These are phyloP conservation scores for Clarireedia sp. DNA, from an alignment of 2,329 filamentous ascomycete species.

Conservation along the genomic window DNA sequence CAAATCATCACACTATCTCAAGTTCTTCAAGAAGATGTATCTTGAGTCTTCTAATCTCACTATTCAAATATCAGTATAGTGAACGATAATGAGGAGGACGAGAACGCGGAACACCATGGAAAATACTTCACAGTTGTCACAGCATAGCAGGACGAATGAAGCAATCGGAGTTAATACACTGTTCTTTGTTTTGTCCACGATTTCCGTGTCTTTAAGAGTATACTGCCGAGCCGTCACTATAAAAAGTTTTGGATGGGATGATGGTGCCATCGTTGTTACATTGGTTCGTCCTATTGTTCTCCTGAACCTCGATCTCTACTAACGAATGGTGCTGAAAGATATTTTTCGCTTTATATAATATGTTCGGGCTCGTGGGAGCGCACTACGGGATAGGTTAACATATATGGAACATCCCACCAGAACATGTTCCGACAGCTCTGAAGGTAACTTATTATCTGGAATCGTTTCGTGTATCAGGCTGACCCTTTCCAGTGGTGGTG, in stretches of 20 bases:
- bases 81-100: no score
- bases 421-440: conserved; percentile 23
- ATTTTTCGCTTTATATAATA: conserved; percentile 20
- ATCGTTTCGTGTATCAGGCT: background rate
- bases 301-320: background rate
- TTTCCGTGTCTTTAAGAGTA: conserved; percentile 19
- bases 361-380: conserved; percentile 21
- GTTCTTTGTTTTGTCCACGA: conserved; percentile 31
- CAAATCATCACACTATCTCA: no score
- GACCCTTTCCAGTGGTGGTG: conserved; percentile 27
- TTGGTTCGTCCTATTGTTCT: background rate
- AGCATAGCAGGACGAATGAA: conserved; percentile 17
- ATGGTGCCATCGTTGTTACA: conserved; percentile 10
- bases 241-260: conserved; percentile 25
- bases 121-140: background rate
- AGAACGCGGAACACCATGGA: no score
- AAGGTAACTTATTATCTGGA: conserved; percentile 16
- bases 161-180: conserved; percentile 30
- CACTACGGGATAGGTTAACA: conserved; percentile 26
- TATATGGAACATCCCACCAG: conserved; percentile 13
- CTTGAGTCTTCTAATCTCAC: no score
- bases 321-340: conserved; percentile 11
- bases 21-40: no score
- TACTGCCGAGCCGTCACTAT: conserved; percentile 21
- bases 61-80: no score